Evolutionary conservation across 371 early-diverging fungal species (phyloP), one percentile per base, ranked within the genome.

Genomic region (Aphelidium insulamus): DNA sequence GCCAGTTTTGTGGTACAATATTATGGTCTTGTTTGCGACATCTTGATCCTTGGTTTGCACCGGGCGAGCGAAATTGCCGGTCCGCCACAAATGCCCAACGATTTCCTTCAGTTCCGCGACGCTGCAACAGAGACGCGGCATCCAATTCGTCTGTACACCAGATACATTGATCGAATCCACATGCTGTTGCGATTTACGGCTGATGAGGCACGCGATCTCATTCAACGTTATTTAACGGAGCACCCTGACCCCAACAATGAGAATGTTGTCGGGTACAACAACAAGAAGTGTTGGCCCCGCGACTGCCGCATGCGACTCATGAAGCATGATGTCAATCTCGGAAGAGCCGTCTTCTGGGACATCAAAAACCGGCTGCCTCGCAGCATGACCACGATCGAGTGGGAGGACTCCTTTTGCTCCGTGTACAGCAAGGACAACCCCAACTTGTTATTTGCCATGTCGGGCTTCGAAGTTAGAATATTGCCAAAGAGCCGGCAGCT

Each of bases 211-310:
- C 66, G 91, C 35, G 94, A 92, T 45, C 52, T 97, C 40, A 80
- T 92, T 34, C 92, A 97, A 49, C 74, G 94, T 26, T 94, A 85
- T 45, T 48, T 94, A 44, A 90, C 91, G 0, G 92, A 94, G 49
- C 82, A 91, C 55, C 97, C 97, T 1, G 95, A 97, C 57, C 97
- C 97, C 11, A 95, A 94, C 57, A 88, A 90, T 56, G 94, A 91
- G 46, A 94, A 95, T 53, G 75, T 95, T 43, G 92, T 92, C 8
- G 95, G 95, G 0, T 97, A 97, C 54, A 83, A 86, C 56, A 92
- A 83, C 61, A 77, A 77, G 47, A 72, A 70, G 41, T 90, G 88
- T 66, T 97, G 95, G 91, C 95, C 95, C 10, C 75, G 94, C 28
- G 95, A 97, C 55, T 82, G 88, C 46, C 77, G 97, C 38, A 97